Evolutionary conservation across 2,329 filamentous ascomycete genomes (phyloP), one percentile per base, ranked within the genome.

Genomic region (Colletotrichum incanum): DNA sequence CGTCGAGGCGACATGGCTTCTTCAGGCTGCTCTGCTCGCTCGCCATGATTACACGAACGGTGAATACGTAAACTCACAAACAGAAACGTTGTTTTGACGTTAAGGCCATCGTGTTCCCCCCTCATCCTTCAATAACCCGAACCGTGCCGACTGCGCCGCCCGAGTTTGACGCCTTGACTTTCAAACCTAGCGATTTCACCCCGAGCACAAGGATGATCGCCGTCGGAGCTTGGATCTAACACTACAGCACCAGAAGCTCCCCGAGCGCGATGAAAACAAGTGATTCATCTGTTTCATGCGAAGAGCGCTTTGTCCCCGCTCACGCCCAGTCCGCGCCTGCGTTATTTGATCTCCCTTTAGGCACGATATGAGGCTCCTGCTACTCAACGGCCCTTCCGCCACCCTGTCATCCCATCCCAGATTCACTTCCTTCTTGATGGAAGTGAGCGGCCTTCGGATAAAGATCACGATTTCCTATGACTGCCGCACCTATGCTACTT

Each of bases 1-100:
- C 81, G 75, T 58, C 41, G 47, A 12, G 67, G 20, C 11, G 55
- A 18, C 43, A 62, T 71, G 11, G 11, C 20, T 26, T 39, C 34
- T 34, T 8, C 23, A 23, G 11, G 28, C 5, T 26, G 7, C 7
- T 20, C 12, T 26, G 5, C 14, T 14, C 14, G 47, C 8, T 6
- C 14, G 23, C 9, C 43, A 20, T 28, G n/a, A 39, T 23, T 20
- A 37, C 50, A 47, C 23, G 28, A n/a, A 26, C 39, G n/a, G 54
- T n/a, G 43, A 41, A 43, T 14, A 65, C 20, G 7, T 39, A 8
- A n/a, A 20, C 3, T 16, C n/a, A 5, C 18, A 7, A 20, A 39
- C 20, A 43, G 37, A 45, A 37, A 45, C 3, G 7, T 31, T 41
- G 3, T 54, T 68, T 41, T 43, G 28, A 43, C 16, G 60, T 52